Percentiles rank a stretch among this genome's conserved stretches.
Conservation (phyloP, 169 alveolate genomes). For the Plasmodium vinckei region DNA sequence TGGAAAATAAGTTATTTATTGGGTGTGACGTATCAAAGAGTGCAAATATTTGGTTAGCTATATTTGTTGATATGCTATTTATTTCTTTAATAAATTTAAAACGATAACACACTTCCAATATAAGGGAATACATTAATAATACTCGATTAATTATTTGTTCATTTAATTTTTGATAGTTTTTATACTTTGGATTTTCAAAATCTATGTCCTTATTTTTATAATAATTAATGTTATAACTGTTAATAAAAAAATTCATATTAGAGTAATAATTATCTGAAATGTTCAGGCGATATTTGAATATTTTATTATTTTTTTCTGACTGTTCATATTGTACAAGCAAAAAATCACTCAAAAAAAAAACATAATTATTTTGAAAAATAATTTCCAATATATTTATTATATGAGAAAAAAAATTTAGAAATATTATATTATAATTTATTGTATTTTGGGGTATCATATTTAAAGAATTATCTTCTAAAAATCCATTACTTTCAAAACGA, state of each 20-base stretch:
- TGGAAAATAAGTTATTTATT: constrained; percentile 21
- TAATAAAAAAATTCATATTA: constrained; percentile 23
- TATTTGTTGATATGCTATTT: constrained; percentile 9
- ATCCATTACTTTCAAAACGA: neutral
- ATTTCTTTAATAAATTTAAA: constrained; percentile 27
- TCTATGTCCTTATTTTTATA: constrained; percentile 1
- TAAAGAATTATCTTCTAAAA: neutral
- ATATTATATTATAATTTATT: constrained; percentile 2
- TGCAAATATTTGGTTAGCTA: constrained; percentile 51
- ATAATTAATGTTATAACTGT: constrained; percentile 18
- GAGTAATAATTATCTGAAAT: constrained; percentile 43
- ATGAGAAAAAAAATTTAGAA: constrained; percentile 9
- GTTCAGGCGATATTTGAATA: constrained; percentile 31
- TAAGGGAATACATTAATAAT: constrained; percentile 15
- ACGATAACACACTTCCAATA: constrained; percentile 11
- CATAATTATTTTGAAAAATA: constrained; percentile 53
- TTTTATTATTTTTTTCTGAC: constrained; percentile 13
- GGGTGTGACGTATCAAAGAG: constrained; percentile 45
- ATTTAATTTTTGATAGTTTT: constrained; percentile 13
- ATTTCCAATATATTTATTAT: constrained; percentile 31
- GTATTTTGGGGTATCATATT: neutral
- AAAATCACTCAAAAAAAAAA: constrained; percentile 62
- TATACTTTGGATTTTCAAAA: neutral
- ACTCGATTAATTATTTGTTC: constrained; percentile 35
- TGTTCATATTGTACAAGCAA: constrained; percentile 56